phyloP scores from a whole-genome alignment of 257 asterid species.

The Leonotis leonurus region DNA sequence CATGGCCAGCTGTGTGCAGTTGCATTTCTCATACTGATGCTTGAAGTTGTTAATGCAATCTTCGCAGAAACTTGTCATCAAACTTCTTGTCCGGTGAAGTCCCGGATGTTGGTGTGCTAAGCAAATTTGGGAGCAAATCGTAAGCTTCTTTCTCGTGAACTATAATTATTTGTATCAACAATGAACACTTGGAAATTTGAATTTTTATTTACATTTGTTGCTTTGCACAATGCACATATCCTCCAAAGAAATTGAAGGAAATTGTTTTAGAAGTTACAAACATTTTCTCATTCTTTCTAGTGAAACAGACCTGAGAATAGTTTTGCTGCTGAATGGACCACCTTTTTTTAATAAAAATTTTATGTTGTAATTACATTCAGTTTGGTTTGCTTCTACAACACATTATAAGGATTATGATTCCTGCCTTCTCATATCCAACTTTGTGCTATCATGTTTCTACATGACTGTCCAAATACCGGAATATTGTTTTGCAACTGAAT shows the following conservation, averaged over 20 bases:
- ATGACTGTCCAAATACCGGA: not conserved
- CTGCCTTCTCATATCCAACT: not conserved
- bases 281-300: not conserved
- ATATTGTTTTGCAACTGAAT: not conserved
- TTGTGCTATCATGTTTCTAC: not conserved
- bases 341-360: not conserved
- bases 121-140: slow-evolving; percentile 75
- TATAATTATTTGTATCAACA: not conserved
- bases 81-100: slow-evolving; percentile 95
- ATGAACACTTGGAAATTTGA: not conserved
- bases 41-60: not conserved
- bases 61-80: slow-evolving; percentile 71
- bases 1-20: not conserved
- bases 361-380: not conserved
- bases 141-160: slow-evolving; percentile 33
- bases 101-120: slow-evolving; percentile 82
- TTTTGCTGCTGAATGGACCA: not conserved
- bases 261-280: not conserved
- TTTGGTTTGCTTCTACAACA: not conserved
- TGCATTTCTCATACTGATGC: not conserved
- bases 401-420: no score
- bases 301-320: not conserved
- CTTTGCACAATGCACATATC: no score
- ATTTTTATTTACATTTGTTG: not conserved
- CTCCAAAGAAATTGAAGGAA: not conserved